phyloP scores from a whole-genome alignment of 2,329 filamentous ascomycete genomes.

The Fusarium praegraminearum region DNA sequence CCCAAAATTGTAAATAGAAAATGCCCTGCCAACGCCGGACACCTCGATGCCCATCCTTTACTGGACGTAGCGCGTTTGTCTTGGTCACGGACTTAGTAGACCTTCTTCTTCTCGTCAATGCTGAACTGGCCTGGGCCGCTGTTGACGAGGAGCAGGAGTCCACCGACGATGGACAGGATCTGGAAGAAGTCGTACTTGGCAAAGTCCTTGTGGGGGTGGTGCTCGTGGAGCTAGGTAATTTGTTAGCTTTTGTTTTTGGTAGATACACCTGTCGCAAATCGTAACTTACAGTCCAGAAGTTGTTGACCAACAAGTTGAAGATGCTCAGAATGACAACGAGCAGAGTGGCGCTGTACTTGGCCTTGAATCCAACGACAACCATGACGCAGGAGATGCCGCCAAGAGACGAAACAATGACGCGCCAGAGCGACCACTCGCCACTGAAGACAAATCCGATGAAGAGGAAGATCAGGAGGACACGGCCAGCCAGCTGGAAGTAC shows the following conservation, averaged over 20 bases:
- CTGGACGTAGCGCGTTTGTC: constrained; percentile 17
- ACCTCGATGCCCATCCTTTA: constrained; percentile 31
- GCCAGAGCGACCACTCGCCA: constrained; percentile 90
- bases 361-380: constrained; percentile 99
- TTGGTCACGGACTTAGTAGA: constrained; percentile 74
- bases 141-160: constrained; percentile 96
- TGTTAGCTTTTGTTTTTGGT: constrained; percentile 3
- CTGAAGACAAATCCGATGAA: constrained; percentile 97
- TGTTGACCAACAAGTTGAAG: constrained; percentile 98
- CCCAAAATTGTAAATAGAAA: constrained; percentile 37
- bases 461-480: constrained; percentile 95
- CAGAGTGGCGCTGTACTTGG: constrained; percentile 97
- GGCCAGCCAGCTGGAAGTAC: constrained; percentile 98
- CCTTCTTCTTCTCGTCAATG: constrained; percentile 99
- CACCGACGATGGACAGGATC: constrained; percentile 97
- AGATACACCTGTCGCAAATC: background rate
- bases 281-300: constrained; percentile 95
- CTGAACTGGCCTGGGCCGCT: constrained; percentile 98
- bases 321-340: constrained; percentile 94
- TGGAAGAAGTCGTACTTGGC: constrained; percentile 99
- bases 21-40: constrained; percentile 42
- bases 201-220: constrained; percentile 99
- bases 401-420: constrained; percentile 84
- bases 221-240: constrained; percentile 81
- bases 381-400: constrained; percentile 95